Evolutionary conservation across 164 flowering plant genomes (phyloP).

Genomic region (Macadamia tetraphylla): DNA sequence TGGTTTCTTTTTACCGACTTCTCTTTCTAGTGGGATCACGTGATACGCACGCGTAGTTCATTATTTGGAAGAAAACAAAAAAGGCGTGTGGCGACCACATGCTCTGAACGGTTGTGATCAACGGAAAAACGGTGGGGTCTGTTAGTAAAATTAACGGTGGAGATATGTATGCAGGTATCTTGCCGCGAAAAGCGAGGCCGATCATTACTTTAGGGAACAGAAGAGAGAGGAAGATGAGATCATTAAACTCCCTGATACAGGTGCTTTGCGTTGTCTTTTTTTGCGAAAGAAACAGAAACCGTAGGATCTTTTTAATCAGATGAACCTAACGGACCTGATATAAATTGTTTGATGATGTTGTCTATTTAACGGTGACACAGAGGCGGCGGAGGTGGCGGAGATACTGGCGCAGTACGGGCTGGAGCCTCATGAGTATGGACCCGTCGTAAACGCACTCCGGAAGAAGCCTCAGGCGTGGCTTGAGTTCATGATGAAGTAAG

Average conservation of each 20-base stretch:
- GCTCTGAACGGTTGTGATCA: too few relatives aligned
- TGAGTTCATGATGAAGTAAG: conserved; percentile 87
- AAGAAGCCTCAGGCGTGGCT: conserved; percentile 86
- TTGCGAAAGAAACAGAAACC: neutral
- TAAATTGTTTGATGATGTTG: neutral
- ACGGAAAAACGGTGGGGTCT: too few relatives aligned
- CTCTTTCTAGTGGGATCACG: too few relatives aligned
- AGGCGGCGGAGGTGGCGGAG: conserved; percentile 85
- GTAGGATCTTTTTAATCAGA: neutral
- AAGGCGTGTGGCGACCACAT: too few relatives aligned
- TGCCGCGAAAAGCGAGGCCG: conserved; percentile 93
- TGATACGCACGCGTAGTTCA: too few relatives aligned
- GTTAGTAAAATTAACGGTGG: too few relatives aligned
- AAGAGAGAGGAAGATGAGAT: conserved; percentile 89
- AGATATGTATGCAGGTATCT: conserved; percentile 41
- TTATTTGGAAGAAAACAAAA: too few relatives aligned
- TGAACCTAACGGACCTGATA: too few relatives aligned
- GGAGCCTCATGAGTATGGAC: conserved; percentile 67
- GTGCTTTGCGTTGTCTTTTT: conserved; percentile 16
- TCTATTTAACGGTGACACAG: conserved; percentile 26
- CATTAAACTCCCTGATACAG: conserved; percentile 72
- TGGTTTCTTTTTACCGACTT: too few relatives aligned
- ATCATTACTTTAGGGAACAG: conserved; percentile 73
- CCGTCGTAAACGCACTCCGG: conserved; percentile 65
- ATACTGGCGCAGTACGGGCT: conserved; percentile 65